These are phyloP conservation scores for Scedosporium boydii DNA, from an alignment of 2,329 filamentous ascomycete genomes.

Conservation along the genomic window DNA sequence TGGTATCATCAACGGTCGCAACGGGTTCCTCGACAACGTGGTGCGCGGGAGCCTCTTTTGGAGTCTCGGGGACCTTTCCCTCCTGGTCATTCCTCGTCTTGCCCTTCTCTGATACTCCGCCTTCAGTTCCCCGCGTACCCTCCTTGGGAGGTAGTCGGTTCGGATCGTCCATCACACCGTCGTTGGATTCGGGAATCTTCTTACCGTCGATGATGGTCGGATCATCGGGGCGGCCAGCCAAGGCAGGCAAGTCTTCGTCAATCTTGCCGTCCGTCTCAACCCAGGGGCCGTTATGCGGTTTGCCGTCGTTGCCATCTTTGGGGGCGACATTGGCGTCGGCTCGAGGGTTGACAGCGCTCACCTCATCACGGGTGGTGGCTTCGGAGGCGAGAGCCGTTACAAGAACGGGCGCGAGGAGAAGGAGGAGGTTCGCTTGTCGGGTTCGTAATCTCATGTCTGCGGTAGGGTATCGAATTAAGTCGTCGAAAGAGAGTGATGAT, in stretches of 20 bases:
- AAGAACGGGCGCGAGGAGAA: slow-evolving; percentile 51
- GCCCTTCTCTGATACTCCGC: slow-evolving; percentile 79
- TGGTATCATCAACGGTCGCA: neutral
- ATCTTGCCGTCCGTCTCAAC: slow-evolving; percentile 45
- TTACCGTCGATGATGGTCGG: slow-evolving; percentile 48
- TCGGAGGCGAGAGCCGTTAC: slow-evolving; percentile 32
- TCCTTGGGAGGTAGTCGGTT: slow-evolving; percentile 66
- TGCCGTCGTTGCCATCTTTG: slow-evolving; percentile 86
- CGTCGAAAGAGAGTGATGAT: neutral
- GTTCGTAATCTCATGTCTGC: slow-evolving; percentile 50
- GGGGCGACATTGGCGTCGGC: slow-evolving; percentile 62
- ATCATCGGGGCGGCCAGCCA: slow-evolving; percentile 42
- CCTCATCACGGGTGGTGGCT: slow-evolving; percentile 14
- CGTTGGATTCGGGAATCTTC: slow-evolving; percentile 53
- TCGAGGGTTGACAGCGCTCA: slow-evolving; percentile 11
- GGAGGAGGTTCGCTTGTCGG: slow-evolving; percentile 42
- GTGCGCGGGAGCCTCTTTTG: slow-evolving; percentile 75
- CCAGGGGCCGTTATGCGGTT: slow-evolving; percentile 80
- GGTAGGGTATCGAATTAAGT: neutral
- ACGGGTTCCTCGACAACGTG: slow-evolving; percentile 68
- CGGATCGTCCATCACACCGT: slow-evolving; percentile 91
- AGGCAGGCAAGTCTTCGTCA: slow-evolving; percentile 28
- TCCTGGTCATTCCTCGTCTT: slow-evolving; percentile 65
- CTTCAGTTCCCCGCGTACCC: slow-evolving; percentile 81
- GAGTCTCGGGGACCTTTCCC: slow-evolving; percentile 68